phyloP scores from a whole-genome alignment of 176 grass and related monocot species.

The Paspalum vaginatum region DNA sequence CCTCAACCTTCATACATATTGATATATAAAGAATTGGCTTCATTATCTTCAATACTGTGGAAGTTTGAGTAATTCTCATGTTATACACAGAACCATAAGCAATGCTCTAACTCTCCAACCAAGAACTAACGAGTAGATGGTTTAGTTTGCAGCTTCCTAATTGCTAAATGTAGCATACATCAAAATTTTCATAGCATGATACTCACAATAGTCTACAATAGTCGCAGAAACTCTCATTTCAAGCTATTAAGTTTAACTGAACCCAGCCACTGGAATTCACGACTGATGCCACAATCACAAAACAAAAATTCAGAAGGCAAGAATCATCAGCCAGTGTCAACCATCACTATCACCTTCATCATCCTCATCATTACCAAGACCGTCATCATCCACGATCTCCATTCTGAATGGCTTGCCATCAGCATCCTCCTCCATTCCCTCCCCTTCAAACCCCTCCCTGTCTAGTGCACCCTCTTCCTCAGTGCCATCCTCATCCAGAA shows the following conservation, averaged over 20 bases:
- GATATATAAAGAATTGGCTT: background rate
- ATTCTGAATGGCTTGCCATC: slow-evolving; percentile 70
- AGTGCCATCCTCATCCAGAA: slow-evolving; percentile 61
- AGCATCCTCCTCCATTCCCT: slow-evolving; percentile 54
- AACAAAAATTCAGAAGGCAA: slow-evolving; percentile 30
- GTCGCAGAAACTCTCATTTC: slow-evolving; percentile 14
- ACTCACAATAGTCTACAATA: slow-evolving; percentile 29
- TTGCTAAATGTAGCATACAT: background rate
- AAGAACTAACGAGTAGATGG: background rate
- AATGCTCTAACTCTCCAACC: slow-evolving; percentile 9
- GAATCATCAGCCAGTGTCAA: slow-evolving; percentile 31
- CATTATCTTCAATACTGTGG: background rate
- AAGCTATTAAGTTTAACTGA: no score
- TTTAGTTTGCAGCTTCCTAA: slow-evolving; percentile 31
- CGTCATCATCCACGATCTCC: slow-evolving; percentile 61
- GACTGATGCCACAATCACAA: background rate
- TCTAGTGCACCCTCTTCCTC: slow-evolving; percentile 50
- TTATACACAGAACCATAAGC: slow-evolving; percentile 20
- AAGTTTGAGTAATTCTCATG: no score
- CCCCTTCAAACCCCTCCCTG: slow-evolving; percentile 37
- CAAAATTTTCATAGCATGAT: slow-evolving; percentile 29
- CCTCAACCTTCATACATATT: background rate
- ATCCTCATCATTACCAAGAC: slow-evolving; percentile 37
- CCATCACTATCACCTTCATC: slow-evolving; percentile 46
- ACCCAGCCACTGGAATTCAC: slow-evolving; percentile 7